Conservation (phyloP, 2,329 filamentous ascomycete species). For the Aurifilum marmelostoma region DNA sequence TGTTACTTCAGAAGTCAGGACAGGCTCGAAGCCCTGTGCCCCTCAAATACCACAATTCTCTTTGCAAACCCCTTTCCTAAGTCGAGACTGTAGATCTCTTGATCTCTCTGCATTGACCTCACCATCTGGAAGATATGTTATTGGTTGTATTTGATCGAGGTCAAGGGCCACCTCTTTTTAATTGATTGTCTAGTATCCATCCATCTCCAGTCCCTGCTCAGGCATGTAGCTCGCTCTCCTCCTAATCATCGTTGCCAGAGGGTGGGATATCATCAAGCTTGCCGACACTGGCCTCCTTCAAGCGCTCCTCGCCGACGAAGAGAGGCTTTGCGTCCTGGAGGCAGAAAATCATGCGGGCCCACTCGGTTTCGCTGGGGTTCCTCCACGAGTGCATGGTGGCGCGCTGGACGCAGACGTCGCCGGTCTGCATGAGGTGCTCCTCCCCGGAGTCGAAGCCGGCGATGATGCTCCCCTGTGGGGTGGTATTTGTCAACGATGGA, state of each 20-base stretch:
- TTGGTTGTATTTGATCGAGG: neutral
- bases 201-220: neutral
- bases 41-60: conserved; percentile 25
- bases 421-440: conserved; percentile 44
- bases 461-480: conserved; percentile 46
- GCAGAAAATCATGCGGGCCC: conserved; percentile 45
- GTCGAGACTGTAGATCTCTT: no score
- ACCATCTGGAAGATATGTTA: neutral
- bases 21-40: conserved; percentile 13
- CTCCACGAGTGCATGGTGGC: conserved; percentile 52
- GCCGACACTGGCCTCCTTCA: conserved; percentile 34
- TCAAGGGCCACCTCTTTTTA: neutral
- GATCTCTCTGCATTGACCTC: no score
- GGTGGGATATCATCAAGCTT: conserved; percentile 12
- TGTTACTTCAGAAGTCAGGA: conserved; percentile 10
- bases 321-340: conserved; percentile 30
- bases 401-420: conserved; percentile 53
- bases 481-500: neutral
- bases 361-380: conserved; percentile 44
- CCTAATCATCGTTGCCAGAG: conserved; percentile 26
- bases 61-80: neutral
- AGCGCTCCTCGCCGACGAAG: conserved; percentile 32
- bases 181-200: no score
- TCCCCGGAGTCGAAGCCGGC: conserved; percentile 52
- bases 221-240: neutral